A percentile compares a stretch with the other conserved stretches of the same genome.
These are phyloP conservation scores for Vigna nakashimae DNA, from an alignment of 306 rosid genomes.

Conservation along the genomic window DNA sequence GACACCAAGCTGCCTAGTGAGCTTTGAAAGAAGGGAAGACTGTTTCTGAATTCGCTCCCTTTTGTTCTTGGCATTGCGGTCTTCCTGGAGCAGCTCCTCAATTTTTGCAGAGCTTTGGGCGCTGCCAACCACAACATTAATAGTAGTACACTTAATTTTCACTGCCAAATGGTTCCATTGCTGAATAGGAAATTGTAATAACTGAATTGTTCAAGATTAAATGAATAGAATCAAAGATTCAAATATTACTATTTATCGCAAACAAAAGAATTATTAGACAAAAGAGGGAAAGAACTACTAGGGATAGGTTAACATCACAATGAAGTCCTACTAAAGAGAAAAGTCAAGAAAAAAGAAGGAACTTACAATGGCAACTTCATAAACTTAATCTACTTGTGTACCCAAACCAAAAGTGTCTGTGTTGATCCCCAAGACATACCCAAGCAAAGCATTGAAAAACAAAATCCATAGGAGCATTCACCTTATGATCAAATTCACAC, in stretches of 20 bases:
- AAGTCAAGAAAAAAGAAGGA: slow-evolving; percentile 6
- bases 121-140: slow-evolving; percentile 44
- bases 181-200: slow-evolving; percentile 12
- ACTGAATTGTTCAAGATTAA: slow-evolving; percentile 11
- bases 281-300: slow-evolving; percentile 6
- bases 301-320: slow-evolving; percentile 30
- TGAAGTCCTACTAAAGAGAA: slow-evolving; percentile 27
- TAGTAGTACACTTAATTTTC: slow-evolving; percentile 19
- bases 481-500: slow-evolving; percentile 19
- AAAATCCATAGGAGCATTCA: slow-evolving; percentile 14
- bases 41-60: slow-evolving; percentile 66
- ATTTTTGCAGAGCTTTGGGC: slow-evolving; percentile 61
- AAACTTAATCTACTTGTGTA: slow-evolving; percentile 32
- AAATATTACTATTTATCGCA: slow-evolving; percentile 1
- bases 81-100: slow-evolving; percentile 65
- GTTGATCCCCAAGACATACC: slow-evolving; percentile 13
- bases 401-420: slow-evolving; percentile 3
- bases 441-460: slow-evolving; percentile 31
- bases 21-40: slow-evolving; percentile 63
- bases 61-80: slow-evolving; percentile 52
- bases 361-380: background rate
- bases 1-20: slow-evolving; percentile 60
- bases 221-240: slow-evolving; percentile 36
- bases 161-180: slow-evolving; percentile 16
- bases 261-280: slow-evolving; percentile 6